Evolutionary conservation across 2,329 filamentous ascomycete genomes (phyloP).

Genomic region (Trichoderma gracile): DNA sequence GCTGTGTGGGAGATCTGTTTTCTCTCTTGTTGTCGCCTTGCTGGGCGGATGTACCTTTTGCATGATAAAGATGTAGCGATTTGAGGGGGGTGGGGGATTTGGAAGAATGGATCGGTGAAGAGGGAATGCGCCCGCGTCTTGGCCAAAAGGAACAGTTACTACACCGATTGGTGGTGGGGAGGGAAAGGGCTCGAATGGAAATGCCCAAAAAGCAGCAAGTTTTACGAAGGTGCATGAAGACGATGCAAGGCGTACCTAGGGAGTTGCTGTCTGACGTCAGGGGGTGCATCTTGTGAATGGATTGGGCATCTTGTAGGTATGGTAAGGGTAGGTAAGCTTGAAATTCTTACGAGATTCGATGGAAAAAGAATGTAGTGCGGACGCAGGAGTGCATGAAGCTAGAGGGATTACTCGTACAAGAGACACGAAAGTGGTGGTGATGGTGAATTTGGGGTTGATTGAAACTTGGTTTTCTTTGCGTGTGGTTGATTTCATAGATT

Average conservation of each 20-base stretch:
- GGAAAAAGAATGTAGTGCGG: neutral
- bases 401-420: neutral
- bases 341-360: no score
- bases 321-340: no score
- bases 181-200: neutral
- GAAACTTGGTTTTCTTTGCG: no score
- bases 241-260: neutral
- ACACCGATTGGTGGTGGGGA: no score
- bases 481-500: neutral
- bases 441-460: neutral
- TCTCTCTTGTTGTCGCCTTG: no score
- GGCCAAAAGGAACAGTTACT: neutral
- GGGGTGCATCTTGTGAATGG: neutral
- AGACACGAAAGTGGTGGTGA: neutral
- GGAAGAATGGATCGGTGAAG: neutral
- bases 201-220: neutral
- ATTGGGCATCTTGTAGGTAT: no score
- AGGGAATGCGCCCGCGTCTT: neutral
- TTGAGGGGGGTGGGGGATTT: neutral
- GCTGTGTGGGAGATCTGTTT: no score
- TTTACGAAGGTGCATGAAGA: no score
- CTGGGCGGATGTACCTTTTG: no score
- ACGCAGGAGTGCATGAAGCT: slow-evolving; percentile 21
- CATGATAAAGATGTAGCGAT: no score
- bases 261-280: neutral